These are phyloP conservation scores for Aspergillus sclerotialis DNA, from an alignment of 2,329 filamentous ascomycete genomes.

Conservation along the genomic window DNA sequence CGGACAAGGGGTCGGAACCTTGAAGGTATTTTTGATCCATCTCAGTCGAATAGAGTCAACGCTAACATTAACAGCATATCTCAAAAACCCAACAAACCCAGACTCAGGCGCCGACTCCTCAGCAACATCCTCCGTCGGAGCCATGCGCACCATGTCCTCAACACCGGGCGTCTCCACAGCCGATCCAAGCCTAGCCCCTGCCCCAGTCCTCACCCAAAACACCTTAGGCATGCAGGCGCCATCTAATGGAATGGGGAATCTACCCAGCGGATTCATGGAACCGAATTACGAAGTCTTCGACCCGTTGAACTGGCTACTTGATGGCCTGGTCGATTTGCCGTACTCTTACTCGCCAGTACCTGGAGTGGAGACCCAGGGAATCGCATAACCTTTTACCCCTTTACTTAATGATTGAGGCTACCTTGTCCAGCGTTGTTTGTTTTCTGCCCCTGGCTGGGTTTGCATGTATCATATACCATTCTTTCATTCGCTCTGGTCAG, in stretches of 20 bases:
- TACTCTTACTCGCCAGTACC: conserved; percentile 56
- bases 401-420: too few relatives aligned
- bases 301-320: conserved; percentile 87
- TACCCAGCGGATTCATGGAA: conserved; percentile 52
- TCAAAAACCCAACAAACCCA: conserved; percentile 80
- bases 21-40: conserved; percentile 49
- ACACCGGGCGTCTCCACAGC: conserved; percentile 29
- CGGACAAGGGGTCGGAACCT: conserved; percentile 65
- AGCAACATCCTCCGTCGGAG: conserved; percentile 52
- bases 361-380: conserved; percentile 38
- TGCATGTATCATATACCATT: too few relatives aligned
- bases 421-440: too few relatives aligned
- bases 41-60: conserved; percentile 9
- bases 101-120: conserved; percentile 70
- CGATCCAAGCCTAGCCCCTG: conserved; percentile 40
- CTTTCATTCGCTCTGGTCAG: too few relatives aligned
- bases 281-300: conserved; percentile 83
- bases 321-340: conserved; percentile 75
- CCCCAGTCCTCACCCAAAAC: conserved; percentile 25
- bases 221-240: conserved; percentile 23
- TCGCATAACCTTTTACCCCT: too few relatives aligned
- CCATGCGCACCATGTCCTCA: conserved; percentile 28
- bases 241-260: conserved; percentile 14
- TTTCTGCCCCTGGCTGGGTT: too few relatives aligned
- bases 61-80: conserved; percentile 45